phyloP scores from a whole-genome alignment of 2,329 filamentous ascomycete genomes.

The Neodidymelliopsis sp. region DNA sequence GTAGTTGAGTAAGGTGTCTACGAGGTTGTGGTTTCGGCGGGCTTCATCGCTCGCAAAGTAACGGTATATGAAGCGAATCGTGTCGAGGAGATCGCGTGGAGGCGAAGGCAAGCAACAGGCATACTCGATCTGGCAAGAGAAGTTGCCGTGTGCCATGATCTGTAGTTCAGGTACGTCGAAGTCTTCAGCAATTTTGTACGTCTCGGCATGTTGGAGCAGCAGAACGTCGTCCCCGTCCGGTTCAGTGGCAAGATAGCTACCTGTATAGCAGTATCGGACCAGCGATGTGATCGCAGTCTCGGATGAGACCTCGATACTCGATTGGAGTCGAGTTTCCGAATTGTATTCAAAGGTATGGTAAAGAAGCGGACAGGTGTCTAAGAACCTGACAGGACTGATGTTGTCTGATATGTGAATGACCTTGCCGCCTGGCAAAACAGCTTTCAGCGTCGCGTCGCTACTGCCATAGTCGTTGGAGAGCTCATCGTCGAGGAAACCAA shows the following conservation, averaged over 20 bases:
- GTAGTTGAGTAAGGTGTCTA: slow-evolving; percentile 54
- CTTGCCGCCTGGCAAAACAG: slow-evolving; percentile 40
- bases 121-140: slow-evolving; percentile 50
- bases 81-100: slow-evolving; percentile 50
- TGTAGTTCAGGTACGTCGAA: slow-evolving; percentile 52
- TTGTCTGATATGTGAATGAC: slow-evolving; percentile 42
- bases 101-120: slow-evolving; percentile 48
- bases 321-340: slow-evolving; percentile 35
- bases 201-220: slow-evolving; percentile 51
- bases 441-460: slow-evolving; percentile 41
- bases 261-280: slow-evolving; percentile 53
- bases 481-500: slow-evolving; percentile 30
- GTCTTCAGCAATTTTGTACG: slow-evolving; percentile 51
- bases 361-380: slow-evolving; percentile 49
- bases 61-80: slow-evolving; percentile 49
- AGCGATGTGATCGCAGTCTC: slow-evolving; percentile 45
- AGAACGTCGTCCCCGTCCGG: slow-evolving; percentile 34
- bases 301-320: slow-evolving; percentile 50
- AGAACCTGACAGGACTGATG: slow-evolving; percentile 44
- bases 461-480: slow-evolving; percentile 13
- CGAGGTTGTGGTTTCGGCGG: slow-evolving; percentile 36
- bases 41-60: slow-evolving; percentile 34
- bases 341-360: slow-evolving; percentile 51
- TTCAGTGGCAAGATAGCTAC: slow-evolving; percentile 43
- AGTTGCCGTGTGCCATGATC: slow-evolving; percentile 49